Evolutionary conservation across 2,329 filamentous ascomycete genomes (phyloP).

Genomic region (Arthroderma sp.): DNA sequence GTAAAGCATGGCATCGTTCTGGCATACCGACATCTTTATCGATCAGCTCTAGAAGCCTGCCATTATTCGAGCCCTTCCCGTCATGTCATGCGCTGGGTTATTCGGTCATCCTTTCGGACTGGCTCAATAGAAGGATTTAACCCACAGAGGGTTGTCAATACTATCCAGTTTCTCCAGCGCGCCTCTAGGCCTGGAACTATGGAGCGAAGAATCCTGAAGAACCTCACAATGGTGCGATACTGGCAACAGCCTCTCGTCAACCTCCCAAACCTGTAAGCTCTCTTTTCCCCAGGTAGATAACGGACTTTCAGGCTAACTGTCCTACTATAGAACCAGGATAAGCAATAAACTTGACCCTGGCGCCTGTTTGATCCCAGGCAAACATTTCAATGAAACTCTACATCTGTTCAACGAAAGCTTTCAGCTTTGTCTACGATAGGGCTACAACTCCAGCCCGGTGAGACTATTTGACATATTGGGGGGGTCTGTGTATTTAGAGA

Average conservation of each 20-base stretch:
- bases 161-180: slow-evolving; percentile 32
- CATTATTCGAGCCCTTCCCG: slow-evolving; percentile 46
- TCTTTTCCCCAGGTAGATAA: too few relatives aligned
- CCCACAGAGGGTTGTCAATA: slow-evolving; percentile 29
- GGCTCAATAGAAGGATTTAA: slow-evolving; percentile 25
- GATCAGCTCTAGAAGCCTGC: slow-evolving; percentile 40
- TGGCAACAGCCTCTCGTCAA: slow-evolving; percentile 25
- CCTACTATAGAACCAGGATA: background rate
- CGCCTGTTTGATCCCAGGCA: slow-evolving; percentile 22
- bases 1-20: slow-evolving; percentile 27
- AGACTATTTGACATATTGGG: too few relatives aligned
- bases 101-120: slow-evolving; percentile 31
- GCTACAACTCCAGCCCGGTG: too few relatives aligned
- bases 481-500: too few relatives aligned
- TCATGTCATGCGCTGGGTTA: slow-evolving; percentile 36
- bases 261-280: background rate
- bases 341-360: slow-evolving; percentile 10
- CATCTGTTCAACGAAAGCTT: slow-evolving; percentile 36
- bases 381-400: slow-evolving; percentile 33
- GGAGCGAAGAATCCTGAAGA: slow-evolving; percentile 37
- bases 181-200: slow-evolving; percentile 27
- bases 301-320: too few relatives aligned
- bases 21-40: slow-evolving; percentile 47
- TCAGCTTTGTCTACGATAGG: slow-evolving; percentile 27
- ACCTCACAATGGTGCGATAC: slow-evolving; percentile 30